Conservation (phyloP, 1,139 yeast genomes). For the Waltiozyma sp. region DNA sequence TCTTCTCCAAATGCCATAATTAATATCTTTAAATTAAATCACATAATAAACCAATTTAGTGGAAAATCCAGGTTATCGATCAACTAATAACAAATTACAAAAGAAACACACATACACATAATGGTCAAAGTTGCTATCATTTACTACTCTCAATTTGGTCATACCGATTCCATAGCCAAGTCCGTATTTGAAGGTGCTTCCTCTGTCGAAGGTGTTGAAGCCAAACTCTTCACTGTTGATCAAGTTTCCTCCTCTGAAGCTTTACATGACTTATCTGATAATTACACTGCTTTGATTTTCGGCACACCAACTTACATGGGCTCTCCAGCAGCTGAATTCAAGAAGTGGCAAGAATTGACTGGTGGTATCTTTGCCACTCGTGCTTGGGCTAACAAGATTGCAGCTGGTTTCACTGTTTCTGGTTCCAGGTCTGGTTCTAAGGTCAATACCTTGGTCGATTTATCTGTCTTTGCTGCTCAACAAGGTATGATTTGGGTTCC, state of each 20-base stretch:
- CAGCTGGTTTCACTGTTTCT: constrained; percentile 6
- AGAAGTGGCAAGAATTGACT: constrained; percentile 4
- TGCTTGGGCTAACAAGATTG: constrained; percentile 5
- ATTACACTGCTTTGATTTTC: constrained; percentile 6
- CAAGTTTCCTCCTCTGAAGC: neutral
- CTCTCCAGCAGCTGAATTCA: constrained; percentile 4
- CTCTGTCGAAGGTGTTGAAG: neutral
- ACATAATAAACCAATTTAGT: too few species aligned
- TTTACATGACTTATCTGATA: neutral
- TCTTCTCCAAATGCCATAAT: too few species aligned
- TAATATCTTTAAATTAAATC: too few species aligned
- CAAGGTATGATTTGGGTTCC: constrained; percentile 8
- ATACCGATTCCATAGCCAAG: constrained; percentile 5
- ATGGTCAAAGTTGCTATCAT: constrained; percentile 3
- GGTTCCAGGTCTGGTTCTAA: constrained; percentile 7
- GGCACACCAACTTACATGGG: constrained; percentile 9
- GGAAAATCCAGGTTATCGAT: too few species aligned
- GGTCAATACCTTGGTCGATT: constrained; percentile 2
- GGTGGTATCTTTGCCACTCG: constrained; percentile 1
- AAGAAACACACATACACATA: too few species aligned
- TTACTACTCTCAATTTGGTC: constrained; percentile 3
- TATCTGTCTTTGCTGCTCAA: constrained; percentile 5
- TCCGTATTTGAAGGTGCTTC: constrained; percentile 2
- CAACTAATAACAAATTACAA: too few species aligned
- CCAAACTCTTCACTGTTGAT: constrained; percentile 2